Evolutionary conservation across 257 asterid species (phyloP).

Genomic region (Gentiana dahurica): DNA sequence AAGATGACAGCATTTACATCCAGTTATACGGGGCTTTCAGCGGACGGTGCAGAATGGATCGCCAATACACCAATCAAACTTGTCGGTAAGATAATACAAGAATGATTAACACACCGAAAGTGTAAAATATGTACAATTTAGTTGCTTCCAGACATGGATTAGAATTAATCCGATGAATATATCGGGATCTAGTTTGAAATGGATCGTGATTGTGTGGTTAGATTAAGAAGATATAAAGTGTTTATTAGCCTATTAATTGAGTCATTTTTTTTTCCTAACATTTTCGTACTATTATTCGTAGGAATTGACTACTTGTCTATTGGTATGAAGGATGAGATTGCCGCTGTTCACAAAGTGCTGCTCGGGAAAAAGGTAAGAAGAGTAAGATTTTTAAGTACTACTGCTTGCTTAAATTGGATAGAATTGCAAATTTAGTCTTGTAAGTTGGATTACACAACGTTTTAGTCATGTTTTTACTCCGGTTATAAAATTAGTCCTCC

Average conservation of each 20-base stretch:
- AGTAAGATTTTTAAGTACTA: neutral
- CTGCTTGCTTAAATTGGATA: no score
- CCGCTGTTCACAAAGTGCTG: slow-evolving; percentile 13
- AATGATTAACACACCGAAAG: no score
- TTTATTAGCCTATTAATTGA: neutral
- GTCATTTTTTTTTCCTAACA: no score
- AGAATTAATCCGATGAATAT: neutral
- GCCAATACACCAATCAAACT: slow-evolving; percentile 19
- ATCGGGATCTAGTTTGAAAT: no score
- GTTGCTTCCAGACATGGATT: neutral
- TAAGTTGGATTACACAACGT: no score
- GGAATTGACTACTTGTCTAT: slow-evolving; percentile 29
- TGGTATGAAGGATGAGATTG: slow-evolving; percentile 1
- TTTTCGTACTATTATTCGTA: slow-evolving; percentile 1
- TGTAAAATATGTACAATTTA: no score
- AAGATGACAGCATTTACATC: slow-evolving; percentile 4
- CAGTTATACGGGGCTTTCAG: slow-evolving; percentile 16
- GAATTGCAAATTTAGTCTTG: no score
- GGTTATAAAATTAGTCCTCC: no score
- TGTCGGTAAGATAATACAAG: slow-evolving; percentile 12
- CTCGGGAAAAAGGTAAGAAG: slow-evolving; percentile 7
- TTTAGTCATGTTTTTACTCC: no score
- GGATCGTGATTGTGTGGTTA: neutral
- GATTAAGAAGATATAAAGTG: neutral
- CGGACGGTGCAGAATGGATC: slow-evolving; percentile 23